phyloP scores from a whole-genome alignment of 768 basidiomycete species.

The Piloderma croceum region DNA sequence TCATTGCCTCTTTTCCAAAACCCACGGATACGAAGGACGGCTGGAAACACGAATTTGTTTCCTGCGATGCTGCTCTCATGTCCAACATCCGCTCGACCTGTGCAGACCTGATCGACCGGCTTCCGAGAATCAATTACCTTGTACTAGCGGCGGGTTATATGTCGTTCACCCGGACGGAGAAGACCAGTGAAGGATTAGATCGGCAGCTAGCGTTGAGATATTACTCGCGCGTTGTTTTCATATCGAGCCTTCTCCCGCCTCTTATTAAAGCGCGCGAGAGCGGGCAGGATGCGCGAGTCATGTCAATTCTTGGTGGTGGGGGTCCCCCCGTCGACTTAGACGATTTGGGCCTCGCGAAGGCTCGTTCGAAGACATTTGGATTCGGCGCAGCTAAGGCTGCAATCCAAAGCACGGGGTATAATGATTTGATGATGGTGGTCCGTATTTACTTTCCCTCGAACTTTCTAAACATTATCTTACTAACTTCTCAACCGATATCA shows the following conservation, averaged over 20 bases:
- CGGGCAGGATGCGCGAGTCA: too few species aligned
- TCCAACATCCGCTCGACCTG: conserved; percentile 17
- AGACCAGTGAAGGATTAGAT: conserved; percentile 32
- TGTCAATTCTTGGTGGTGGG: conserved; percentile 25
- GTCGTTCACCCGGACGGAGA: conserved; percentile 21
- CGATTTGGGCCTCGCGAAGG: conserved; percentile 28
- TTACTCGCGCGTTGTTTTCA: conserved; percentile 30
- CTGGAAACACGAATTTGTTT: conserved; percentile 22
- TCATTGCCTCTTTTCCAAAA: conserved; percentile 25
- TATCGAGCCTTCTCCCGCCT: conserved; percentile 25
- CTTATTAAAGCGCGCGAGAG: conserved; percentile 24
- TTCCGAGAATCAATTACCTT: conserved; percentile 31
- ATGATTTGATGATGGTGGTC: conserved; percentile 26
- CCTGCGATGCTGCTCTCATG: conserved; percentile 20
- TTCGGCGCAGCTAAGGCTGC: conserved; percentile 17
- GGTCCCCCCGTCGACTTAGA: conserved; percentile 21
- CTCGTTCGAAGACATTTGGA: too few species aligned
- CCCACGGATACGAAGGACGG: too few species aligned
- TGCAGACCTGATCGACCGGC: conserved; percentile 16
- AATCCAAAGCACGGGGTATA: conserved; percentile 18
- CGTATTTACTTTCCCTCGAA: too few species aligned
- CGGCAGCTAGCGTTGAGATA: conserved; percentile 25
- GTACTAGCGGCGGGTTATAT: conserved; percentile 31
- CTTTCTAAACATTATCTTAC: too few species aligned
- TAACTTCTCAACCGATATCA: too few species aligned